Base-by-base conservation (phyloP, 345 rosid genomes). In the Geranium brycei region DNA sequence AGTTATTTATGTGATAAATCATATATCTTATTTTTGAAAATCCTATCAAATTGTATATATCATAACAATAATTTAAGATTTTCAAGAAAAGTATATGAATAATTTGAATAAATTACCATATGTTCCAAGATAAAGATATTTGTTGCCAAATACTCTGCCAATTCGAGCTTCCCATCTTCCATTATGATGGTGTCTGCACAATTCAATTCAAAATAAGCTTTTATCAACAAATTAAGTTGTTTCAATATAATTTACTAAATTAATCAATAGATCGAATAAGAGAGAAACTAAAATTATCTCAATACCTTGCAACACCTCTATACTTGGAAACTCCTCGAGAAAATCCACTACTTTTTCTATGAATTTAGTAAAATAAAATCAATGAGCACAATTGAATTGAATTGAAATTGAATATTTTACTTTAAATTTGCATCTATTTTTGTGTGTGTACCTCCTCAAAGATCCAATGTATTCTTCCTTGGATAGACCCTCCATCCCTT, bases 321-420 rank as follows among this genome's bases (percentile, higher is more conserved):
- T 85, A 93, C 69, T 93, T 93, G 3, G 99, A 93, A 16, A 87
- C 95, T 12, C 99, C 96, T 3, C 97, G 97, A 57, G 97, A 90
- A 65, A 93, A 93, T 59, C 99, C 97, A 74, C 91, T 93, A 66
- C 97, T 90, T 73, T 90, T 93, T 65, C 99, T 93, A 79, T 14
- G 68, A 47, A 47, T 6, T 47, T 47, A 47, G 53, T 13, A 47
- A 6, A 47, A 66, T 66, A 53, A 71, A 47, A 0, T 0, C 2
- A 28, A 23, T 23, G 19, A 55, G 1, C 14, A 14, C 28, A 17
- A 57, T 30, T 14, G 18, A 15, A 58, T 15, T 3, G 19, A 18
- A n/a, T 13, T 0, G 56, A 16, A 55, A 31, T 1, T 23, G 28
- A 23, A 23, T 23, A 23, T 23, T 23, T 23, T 23, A 23, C 28